These are phyloP conservation scores for Yamadazyma endophytica DNA, from an alignment of 805 yeast species.

Conservation along the genomic window DNA sequence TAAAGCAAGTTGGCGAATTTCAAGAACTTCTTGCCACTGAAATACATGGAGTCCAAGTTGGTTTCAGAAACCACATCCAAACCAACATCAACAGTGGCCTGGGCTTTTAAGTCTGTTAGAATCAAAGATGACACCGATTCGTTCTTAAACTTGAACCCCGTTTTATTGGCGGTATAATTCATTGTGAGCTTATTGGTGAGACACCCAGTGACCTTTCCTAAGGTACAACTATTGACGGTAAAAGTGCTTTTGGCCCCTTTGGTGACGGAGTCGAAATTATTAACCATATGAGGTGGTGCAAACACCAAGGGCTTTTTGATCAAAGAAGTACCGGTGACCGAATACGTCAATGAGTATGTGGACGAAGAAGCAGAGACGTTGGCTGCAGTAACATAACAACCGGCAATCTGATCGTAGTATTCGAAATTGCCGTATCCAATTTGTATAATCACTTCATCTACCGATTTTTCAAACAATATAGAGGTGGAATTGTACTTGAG, in stretches of 20 bases:
- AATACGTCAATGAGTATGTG: slow-evolving; percentile 40
- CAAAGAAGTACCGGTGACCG: slow-evolving; percentile 41
- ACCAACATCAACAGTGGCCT: slow-evolving; percentile 14
- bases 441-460: slow-evolving; percentile 19
- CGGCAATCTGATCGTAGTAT: slow-evolving; percentile 59
- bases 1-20: slow-evolving; percentile 18
- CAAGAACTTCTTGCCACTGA: slow-evolving; percentile 20
- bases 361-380: slow-evolving; percentile 29
- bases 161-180: slow-evolving; percentile 5
- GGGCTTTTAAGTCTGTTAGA: slow-evolving; percentile 8
- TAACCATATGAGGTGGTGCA: slow-evolving; percentile 67
- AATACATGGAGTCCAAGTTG: slow-evolving; percentile 18
- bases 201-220: slow-evolving; percentile 45
- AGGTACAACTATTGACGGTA: slow-evolving; percentile 44
- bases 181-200: slow-evolving; percentile 37
- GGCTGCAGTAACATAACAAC: slow-evolving; percentile 52
- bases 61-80: slow-evolving; percentile 14
- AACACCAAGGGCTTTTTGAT: slow-evolving; percentile 46
- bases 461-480: slow-evolving; percentile 14
- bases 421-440: slow-evolving; percentile 20
- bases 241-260: slow-evolving; percentile 26
- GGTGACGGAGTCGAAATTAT: slow-evolving; percentile 34
- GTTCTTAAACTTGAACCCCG: slow-evolving; percentile 3
- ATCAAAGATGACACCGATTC: slow-evolving; percentile 6
- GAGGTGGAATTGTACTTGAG: slow-evolving; percentile 12